Evolutionary conservation across 805 yeast genomes (phyloP).

Genomic region (Kazachstania viticola): DNA sequence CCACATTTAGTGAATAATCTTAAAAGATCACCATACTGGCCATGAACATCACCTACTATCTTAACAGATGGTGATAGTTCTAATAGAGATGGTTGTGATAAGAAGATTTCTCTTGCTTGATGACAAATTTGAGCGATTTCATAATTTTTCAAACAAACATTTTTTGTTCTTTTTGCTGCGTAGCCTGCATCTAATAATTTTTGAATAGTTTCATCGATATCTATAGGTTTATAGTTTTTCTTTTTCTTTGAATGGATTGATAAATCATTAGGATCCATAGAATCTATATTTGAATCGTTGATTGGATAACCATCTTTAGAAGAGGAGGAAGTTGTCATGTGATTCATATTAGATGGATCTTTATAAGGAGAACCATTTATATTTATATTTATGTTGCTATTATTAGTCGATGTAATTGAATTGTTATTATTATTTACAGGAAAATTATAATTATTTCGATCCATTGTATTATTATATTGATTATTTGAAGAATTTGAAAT

Average conservation of each 20-base stretch:
- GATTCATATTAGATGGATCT: no score
- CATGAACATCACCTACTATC: slow-evolving; percentile 90
- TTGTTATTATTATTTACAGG: not conserved
- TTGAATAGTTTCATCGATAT: slow-evolving; percentile 85
- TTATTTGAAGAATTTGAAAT: not conserved
- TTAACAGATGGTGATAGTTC: slow-evolving; percentile 78
- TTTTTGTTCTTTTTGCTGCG: slow-evolving; percentile 84
- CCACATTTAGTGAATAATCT: slow-evolving; percentile 93
- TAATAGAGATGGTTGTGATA: slow-evolving; percentile 80
- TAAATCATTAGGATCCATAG: slow-evolving; percentile 1
- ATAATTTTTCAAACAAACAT: slow-evolving; percentile 77
- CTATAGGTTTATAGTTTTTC: slow-evolving; percentile 26
- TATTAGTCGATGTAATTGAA: not conserved
- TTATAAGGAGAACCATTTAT: no score
- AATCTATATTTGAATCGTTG: not conserved
- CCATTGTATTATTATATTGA: no score
- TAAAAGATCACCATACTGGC: slow-evolving; percentile 86
- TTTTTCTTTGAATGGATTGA: no score
- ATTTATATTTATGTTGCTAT: not conserved
- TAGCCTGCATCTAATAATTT: slow-evolving; percentile 91
- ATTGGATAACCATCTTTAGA: not conserved
- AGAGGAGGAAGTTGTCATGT: no score
- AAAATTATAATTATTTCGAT: no score
- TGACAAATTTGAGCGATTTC: slow-evolving; percentile 83
- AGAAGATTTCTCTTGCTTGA: slow-evolving; percentile 77